A percentile compares a stretch with the other conserved stretches of the same genome.
Conservation (phyloP, 2,329 filamentous ascomycete genomes). For the Fonsecaea pedrosoi region DNA sequence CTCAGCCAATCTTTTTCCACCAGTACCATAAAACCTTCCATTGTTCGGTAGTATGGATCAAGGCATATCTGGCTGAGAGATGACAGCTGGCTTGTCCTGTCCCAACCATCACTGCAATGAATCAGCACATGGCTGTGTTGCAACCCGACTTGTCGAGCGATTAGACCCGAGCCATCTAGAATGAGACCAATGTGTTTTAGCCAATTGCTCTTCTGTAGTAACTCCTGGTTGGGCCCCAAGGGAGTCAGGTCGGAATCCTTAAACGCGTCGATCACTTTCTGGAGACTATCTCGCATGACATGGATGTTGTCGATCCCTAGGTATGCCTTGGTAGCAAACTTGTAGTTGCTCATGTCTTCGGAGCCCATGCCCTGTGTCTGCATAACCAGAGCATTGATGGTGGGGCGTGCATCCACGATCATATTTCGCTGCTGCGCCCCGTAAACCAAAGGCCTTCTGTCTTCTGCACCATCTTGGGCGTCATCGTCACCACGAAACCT, state of each 20-base stretch:
- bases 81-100: conserved; percentile 92
- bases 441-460: conserved; percentile 72
- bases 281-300: conserved; percentile 91
- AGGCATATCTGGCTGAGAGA: conserved; percentile 90
- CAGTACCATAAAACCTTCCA: conserved; percentile 92
- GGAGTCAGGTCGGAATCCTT: conserved; percentile 91
- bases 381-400: conserved; percentile 92
- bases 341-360: conserved; percentile 98
- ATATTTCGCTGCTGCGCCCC: conserved; percentile 92
- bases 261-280: conserved; percentile 84
- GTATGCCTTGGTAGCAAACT: conserved; percentile 87
- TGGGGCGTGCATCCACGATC: conserved; percentile 94
- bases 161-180: conserved; percentile 81
- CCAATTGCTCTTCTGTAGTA: conserved; percentile 85
- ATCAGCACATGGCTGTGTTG: conserved; percentile 95
- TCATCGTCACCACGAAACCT: conserved; percentile 64
- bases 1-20: conserved; percentile 98
- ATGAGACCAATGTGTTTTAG: conserved; percentile 85
- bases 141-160: conserved; percentile 85
- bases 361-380: conserved; percentile 91
- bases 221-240: conserved; percentile 79
- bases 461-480: conserved; percentile 44
- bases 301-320: conserved; percentile 98
- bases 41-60: conserved; percentile 91
- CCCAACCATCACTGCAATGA: conserved; percentile 98